Base-by-base conservation (phyloP, 208 protist species). In the Porcisia hertigi region DNA sequence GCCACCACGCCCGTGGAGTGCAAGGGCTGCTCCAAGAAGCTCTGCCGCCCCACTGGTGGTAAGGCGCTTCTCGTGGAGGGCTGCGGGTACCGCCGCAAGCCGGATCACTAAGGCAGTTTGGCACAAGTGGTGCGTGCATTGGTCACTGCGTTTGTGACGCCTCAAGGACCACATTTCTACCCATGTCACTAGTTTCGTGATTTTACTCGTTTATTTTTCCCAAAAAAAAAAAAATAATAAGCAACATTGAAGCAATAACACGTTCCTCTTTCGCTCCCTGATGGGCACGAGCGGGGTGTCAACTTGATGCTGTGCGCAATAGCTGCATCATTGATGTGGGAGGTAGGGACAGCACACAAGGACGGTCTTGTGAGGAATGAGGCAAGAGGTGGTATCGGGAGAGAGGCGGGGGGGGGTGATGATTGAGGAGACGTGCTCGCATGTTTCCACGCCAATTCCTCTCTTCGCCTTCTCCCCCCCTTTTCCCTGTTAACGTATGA, bases 21-120 rank as follows among this genome's bases (percentile, higher is more conserved):
- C 94, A 91, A 88, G 59, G 89, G 92, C 62, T 99, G 99, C 93
- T 87, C 87, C 55, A 98, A 93, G 64, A 90, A 99, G 53, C 89
- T 99, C n/a, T 98, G 94, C 95, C 96, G 98, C 85, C 98, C 99
- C 64, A 99, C 98, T 54, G 99, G 99, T 75, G 99, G 99, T 65
- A 99, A 98, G 92, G 97, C 98, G 59, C 89, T 93, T 73, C 95
- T 99, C 63, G 97, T 93, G 25, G 89, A 98, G 81, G 98, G 98
- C 71, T 98, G 96, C 90, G 85, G 88, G 55, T 99, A 98, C 92
- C 91, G 98, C 77, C 90, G 90, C 81, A 99, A 99, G 96, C 66
- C 89, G 30, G 96, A 99, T 70, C 88, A 97, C 84, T 96, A 94
- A 90, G 8, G 18, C 54, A 16, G 12, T 58, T 25, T 20, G 23